Evolutionary conservation across 257 asterid species (phyloP), one percentile per base, ranked within the genome.

Genomic region (Ophiorrhiza pumila): DNA sequence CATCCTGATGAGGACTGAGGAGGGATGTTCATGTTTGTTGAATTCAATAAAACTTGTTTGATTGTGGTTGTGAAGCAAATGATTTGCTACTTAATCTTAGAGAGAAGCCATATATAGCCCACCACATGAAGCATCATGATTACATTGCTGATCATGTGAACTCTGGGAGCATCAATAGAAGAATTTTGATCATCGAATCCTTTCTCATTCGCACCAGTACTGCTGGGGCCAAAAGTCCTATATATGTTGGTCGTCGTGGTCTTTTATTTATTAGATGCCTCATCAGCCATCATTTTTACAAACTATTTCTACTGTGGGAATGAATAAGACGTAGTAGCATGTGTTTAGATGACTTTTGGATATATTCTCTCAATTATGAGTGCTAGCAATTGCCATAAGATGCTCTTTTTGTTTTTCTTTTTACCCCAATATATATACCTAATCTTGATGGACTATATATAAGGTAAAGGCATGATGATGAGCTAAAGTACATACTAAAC

Each of bases 311-410:
- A 32, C 64, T 65, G 67, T 78, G 66, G 12, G 61, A 75, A 46
- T 79, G 69, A 70, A 62, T 45, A 55, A 70, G 66, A 74, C 79
- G 42, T 52, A 32, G 52, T 57, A 65, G 64, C 74, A 47, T 62
- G 68, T 39, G 32, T 43, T 43, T 34, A 14, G 39, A 65, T 49
- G 57, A 65, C 66, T 29, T 71, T 77, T 46, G 65, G 73, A 57
- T 67, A 68, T 34, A 50, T 68, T 68, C 73, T 68, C 27, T 50
- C 73, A 68, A 68, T 68, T 49, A 50, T 68, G 32, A 39, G 73
- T 37, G 73, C n/a, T n/a, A n/a, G n/a, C n/a, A n/a, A n/a, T n/a
- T n/a, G n/a, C n/a, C n/a, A n/a, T 32, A 27, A 67, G 71, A 68
- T 68, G 62, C 73, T 50, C 34, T 10, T 6, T 61, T 18, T 42